Conservation (phyloP, 129 eudicot genomes). For the Smallanthus sonchifolius region DNA sequence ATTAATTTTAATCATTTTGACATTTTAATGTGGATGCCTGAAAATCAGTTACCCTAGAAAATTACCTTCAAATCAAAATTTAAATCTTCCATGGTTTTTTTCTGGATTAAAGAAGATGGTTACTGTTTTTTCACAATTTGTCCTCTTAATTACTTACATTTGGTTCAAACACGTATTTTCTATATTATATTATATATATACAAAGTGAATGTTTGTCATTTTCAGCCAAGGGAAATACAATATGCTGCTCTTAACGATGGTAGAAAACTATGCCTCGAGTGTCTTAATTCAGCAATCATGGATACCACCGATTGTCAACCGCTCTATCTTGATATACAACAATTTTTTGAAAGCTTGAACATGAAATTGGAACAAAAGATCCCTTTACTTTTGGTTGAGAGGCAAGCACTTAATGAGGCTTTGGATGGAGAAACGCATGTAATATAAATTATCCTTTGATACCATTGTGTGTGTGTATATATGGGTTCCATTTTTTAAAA, state of each 20-base stretch:
- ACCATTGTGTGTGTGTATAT: not conserved
- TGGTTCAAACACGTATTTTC: not conserved
- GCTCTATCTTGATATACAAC: conserved; percentile 65
- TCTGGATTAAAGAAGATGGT: too few relatives aligned
- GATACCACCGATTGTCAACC: conserved; percentile 77
- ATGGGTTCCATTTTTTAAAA: not conserved
- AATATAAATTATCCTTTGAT: conserved; percentile 21
- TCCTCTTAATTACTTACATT: not conserved
- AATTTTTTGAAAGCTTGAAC: conserved; percentile 55
- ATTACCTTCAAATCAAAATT: too few relatives aligned
- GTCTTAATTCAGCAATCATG: conserved; percentile 77
- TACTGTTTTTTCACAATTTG: too few relatives aligned
- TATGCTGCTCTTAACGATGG: conserved; percentile 76
- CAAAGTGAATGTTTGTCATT: not conserved
- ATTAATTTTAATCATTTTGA: too few relatives aligned
- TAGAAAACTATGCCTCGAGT: conserved; percentile 75
- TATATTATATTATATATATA: not conserved
- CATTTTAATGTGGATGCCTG: too few relatives aligned
- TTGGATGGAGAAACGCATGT: conserved; percentile 74
- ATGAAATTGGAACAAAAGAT: conserved; percentile 81
- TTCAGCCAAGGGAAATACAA: conserved; percentile 58
- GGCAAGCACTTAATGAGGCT: conserved; percentile 85
- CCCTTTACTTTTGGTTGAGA: conserved; percentile 83
- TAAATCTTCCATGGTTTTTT: too few relatives aligned
- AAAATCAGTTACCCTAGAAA: too few relatives aligned